Percentiles rank a stretch among this genome's conserved stretches.
Evolutionary conservation across 148 eudicot genomes (phyloP).

Genomic region (Persicaria tinctoria): DNA sequence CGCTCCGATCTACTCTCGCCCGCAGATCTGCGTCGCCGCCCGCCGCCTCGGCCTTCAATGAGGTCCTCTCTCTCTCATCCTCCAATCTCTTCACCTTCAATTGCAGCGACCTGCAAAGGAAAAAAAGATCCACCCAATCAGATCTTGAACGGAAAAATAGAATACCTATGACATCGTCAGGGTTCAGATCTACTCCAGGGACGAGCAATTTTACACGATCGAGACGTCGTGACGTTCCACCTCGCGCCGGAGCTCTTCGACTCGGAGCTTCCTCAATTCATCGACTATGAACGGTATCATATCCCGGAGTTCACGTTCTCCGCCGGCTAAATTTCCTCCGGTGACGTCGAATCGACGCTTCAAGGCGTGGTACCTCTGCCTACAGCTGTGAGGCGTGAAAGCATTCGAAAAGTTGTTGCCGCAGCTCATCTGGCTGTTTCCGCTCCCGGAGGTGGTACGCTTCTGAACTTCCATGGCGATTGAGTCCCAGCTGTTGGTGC

Average conservation of each 20-base stretch:
- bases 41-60: neutral
- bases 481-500: slow-evolving; percentile 49
- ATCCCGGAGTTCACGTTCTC: neutral
- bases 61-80: neutral
- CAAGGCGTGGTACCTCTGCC: slow-evolving; percentile 36
- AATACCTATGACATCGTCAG: neutral
- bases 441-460: slow-evolving; percentile 12
- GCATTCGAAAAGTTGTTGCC: slow-evolving; percentile 14
- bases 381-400: slow-evolving; percentile 33
- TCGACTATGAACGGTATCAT: slow-evolving; percentile 35
- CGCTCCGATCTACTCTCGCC: neutral
- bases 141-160: neutral
- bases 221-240: slow-evolving; percentile 54
- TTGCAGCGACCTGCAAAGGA: neutral
- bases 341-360: slow-evolving; percentile 36
- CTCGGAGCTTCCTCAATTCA: slow-evolving; percentile 42
- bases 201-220: slow-evolving; percentile 37
- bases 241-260: slow-evolving; percentile 49
- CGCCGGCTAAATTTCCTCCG: neutral
- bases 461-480: slow-evolving; percentile 39
- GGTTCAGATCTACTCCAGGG: neutral
- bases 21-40: neutral
- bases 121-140: neutral
- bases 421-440: neutral
- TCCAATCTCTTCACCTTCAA: neutral